phyloP scores from a whole-genome alignment of 257 asterid species.

The Oldenlandia corymbosa region DNA sequence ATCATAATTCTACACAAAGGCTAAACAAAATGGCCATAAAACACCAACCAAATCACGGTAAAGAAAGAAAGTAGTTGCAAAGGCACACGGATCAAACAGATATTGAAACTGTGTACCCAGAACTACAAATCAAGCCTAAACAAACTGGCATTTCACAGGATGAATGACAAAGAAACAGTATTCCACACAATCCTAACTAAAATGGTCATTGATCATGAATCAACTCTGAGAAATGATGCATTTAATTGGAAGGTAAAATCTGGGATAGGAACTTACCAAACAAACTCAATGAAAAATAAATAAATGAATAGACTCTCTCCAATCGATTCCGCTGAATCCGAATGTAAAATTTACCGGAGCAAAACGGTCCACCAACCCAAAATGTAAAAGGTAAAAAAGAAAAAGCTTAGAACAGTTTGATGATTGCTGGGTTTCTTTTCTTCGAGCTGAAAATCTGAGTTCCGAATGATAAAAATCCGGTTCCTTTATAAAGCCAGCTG shows the following conservation, averaged over 20 bases:
- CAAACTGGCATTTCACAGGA: too few species aligned
- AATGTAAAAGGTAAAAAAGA: background rate
- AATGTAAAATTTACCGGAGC: conserved; percentile 31
- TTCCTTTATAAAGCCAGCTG: conserved; percentile 13
- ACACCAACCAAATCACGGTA: too few species aligned
- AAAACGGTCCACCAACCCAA: conserved; percentile 49
- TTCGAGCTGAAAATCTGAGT: background rate
- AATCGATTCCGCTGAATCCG: conserved; percentile 42
- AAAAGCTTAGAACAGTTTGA: conserved; percentile 13
- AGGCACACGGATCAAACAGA: too few species aligned
- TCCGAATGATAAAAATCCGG: background rate
- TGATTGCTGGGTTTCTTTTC: background rate
- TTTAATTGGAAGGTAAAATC: background rate
- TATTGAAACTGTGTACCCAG: too few species aligned
- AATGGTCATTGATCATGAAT: background rate
- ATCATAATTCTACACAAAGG: too few species aligned
- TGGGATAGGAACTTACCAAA: conserved; percentile 28
- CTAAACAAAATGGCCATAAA: too few species aligned
- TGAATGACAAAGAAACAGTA: too few species aligned
- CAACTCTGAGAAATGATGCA: background rate
- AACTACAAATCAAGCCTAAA: too few species aligned
- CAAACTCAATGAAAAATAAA: background rate
- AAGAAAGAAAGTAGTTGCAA: too few species aligned
- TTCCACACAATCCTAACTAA: too few species aligned
- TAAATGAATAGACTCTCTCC: conserved; percentile 12